Evolutionary conservation across 1,284 basidiomycete species (phyloP).

Genomic region (Singerocomus inundabilis): DNA sequence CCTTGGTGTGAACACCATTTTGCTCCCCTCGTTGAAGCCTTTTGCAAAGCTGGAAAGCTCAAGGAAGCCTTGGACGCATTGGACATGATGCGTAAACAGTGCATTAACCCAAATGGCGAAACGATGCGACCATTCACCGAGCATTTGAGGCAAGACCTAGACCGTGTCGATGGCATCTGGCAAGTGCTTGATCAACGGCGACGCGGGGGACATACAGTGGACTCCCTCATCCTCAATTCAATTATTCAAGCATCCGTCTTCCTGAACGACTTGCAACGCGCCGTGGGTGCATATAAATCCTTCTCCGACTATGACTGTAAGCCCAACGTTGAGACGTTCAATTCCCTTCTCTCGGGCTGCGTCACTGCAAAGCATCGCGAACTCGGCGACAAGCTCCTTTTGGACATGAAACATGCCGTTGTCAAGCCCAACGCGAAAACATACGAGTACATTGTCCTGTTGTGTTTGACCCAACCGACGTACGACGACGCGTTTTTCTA

Average conservation of each 20-base stretch:
- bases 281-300: conserved; percentile 72
- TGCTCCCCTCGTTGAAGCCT: conserved; percentile 65
- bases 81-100: conserved; percentile 51
- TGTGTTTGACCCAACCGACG: conserved; percentile 65
- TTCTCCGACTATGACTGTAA: conserved; percentile 52
- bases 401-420: conserved; percentile 56
- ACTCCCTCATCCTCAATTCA: conserved; percentile 61
- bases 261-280: conserved; percentile 72
- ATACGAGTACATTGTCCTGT: conserved; percentile 64
- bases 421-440: conserved; percentile 57
- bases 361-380: conserved; percentile 51
- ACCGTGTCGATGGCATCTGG: conserved; percentile 67
- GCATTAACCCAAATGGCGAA: conserved; percentile 43
- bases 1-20: conserved; percentile 66
- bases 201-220: conserved; percentile 49
- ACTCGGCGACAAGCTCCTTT: conserved; percentile 60
- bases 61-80: conserved; percentile 59
- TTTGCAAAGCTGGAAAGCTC: conserved; percentile 49
- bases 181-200: conserved; percentile 60
- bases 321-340: conserved; percentile 68
- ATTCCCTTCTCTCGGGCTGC: conserved; percentile 67
- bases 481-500: conserved; percentile 90
- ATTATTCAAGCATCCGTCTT: conserved; percentile 62
- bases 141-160: conserved; percentile 45
- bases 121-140: conserved; percentile 55